Evolutionary conservation across 208 protist genomes (phyloP).

Genomic region (Herpetomonas samuelpessoai): DNA sequence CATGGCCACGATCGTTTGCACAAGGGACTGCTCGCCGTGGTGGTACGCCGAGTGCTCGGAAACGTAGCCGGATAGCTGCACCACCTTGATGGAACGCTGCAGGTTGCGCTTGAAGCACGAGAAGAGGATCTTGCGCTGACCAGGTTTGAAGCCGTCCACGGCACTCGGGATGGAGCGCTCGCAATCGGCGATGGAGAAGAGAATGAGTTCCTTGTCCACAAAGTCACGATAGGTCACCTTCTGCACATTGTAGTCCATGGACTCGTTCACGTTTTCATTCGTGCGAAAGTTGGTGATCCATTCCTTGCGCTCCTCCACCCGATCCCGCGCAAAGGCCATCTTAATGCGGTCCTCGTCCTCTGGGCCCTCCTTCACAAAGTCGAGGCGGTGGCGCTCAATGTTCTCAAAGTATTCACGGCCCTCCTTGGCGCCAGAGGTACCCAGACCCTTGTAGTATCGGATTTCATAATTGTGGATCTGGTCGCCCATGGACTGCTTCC

Average conservation of each 20-base stretch:
- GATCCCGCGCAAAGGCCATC: conserved; percentile 98
- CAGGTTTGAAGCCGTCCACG: conserved; percentile 99
- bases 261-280: conserved; percentile 76
- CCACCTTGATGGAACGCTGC: conserved; percentile 98
- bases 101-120: conserved; percentile 99
- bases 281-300: conserved; percentile 96
- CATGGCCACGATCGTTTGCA: conserved; percentile 98
- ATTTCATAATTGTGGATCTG: conserved; percentile 92
- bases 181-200: conserved; percentile 98
- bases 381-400: conserved; percentile 95
- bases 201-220: conserved; percentile 99
- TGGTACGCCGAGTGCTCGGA: conserved; percentile 99
- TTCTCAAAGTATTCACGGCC: conserved; percentile 99
- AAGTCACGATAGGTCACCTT: conserved; percentile 96
- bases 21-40: conserved; percentile 98
- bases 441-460: conserved; percentile 99
- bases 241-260: conserved; percentile 91
- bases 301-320: conserved; percentile 97
- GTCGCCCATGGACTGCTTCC: conserved; percentile 85
- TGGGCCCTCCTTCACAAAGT: conserved; percentile 89
- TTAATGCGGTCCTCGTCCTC: conserved; percentile 95
- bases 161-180: conserved; percentile 92
- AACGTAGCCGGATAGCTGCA: conserved; percentile 99
- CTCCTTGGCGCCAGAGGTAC: conserved; percentile 95
- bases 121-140: conserved; percentile 99